Evolutionary conservation across 345 rosid species (phyloP).

Genomic region (Eucalyptus curtisii): DNA sequence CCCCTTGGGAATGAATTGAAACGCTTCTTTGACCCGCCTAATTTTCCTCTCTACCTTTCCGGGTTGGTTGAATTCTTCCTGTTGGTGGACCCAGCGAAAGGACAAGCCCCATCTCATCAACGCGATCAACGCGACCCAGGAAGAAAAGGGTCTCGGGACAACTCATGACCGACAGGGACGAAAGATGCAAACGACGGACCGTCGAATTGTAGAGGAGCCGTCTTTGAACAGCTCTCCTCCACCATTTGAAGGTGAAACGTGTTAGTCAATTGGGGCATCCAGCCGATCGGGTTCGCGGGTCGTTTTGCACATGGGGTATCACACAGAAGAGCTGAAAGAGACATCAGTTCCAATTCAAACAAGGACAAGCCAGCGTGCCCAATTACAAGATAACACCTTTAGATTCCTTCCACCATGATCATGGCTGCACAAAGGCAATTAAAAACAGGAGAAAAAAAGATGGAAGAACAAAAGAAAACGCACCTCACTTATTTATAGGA

Average conservation of each 20-base stretch:
- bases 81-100: background rate
- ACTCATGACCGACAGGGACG: background rate
- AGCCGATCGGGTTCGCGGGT: background rate
- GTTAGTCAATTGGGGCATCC: slow-evolving; percentile 1
- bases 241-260: background rate
- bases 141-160: background rate
- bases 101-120: slow-evolving; percentile 14
- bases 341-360: slow-evolving; percentile 1
- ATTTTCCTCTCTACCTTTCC: background rate
- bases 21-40: background rate
- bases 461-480: background rate
- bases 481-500: slow-evolving; percentile 17
- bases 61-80: background rate
- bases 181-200: background rate
- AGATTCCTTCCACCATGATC: background rate
- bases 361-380: background rate
- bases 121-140: background rate
- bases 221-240: slow-evolving; percentile 1
- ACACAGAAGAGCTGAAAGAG: background rate
- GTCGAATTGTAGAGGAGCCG: slow-evolving; percentile 5
- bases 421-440: background rate
- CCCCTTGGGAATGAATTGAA: background rate
- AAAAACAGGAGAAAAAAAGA: background rate
- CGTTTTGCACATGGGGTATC: background rate
- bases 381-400: background rate